Conservation (phyloP, 2,329 filamentous ascomycete genomes). For the Coniochaeta sp. region DNA sequence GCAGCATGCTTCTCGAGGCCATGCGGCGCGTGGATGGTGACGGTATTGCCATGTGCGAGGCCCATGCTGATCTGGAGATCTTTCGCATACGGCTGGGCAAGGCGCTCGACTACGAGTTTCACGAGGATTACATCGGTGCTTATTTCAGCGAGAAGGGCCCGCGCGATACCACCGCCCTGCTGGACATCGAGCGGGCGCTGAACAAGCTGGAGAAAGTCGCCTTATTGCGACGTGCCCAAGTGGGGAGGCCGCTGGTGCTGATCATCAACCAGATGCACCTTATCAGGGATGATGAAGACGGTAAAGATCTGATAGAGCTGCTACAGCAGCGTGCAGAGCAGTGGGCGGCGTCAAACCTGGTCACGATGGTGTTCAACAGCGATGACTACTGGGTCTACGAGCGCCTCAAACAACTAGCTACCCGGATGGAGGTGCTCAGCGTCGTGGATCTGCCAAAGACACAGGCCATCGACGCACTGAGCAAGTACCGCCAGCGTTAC, state of each 20-base stretch:
- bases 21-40: constrained; percentile 91
- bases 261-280: constrained; percentile 94
- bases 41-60: constrained; percentile 90
- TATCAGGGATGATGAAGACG: constrained; percentile 83
- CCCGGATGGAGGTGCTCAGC: constrained; percentile 87
- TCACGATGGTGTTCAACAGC: constrained; percentile 89
- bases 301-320: constrained; percentile 86
- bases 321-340: constrained; percentile 93
- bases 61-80: constrained; percentile 90
- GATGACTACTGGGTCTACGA: constrained; percentile 99
- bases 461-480: constrained; percentile 69
- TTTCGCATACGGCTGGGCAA: constrained; percentile 90
- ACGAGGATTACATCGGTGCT: constrained; percentile 95
- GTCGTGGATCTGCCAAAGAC: constrained; percentile 75
- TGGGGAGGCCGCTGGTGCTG: constrained; percentile 69
- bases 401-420: constrained; percentile 82
- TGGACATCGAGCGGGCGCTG: constrained; percentile 93
- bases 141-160: constrained; percentile 93
- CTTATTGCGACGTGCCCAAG: constrained; percentile 54
- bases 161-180: constrained; percentile 79
- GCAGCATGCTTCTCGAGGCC: constrained; percentile 88
- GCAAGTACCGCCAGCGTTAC: constrained; percentile 74
- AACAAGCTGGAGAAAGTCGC: constrained; percentile 98
- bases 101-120: constrained; percentile 90
- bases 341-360: constrained; percentile 87